Evolutionary conservation across 208 protist species (phyloP), one percentile per base, ranked within the genome.

Genomic region (Leishmania tropica): DNA sequence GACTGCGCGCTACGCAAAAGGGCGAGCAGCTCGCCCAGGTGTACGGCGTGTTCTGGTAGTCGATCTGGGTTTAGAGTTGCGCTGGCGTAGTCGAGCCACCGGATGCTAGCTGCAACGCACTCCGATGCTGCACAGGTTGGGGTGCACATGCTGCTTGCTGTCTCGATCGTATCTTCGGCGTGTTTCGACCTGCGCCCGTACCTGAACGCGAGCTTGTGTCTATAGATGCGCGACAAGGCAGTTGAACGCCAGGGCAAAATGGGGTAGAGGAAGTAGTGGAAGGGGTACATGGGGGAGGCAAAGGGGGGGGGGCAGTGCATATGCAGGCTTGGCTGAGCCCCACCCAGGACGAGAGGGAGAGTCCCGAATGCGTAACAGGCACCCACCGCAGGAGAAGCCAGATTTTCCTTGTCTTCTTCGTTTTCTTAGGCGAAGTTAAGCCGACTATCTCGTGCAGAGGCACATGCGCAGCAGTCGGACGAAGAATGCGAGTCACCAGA

Each of bases 41-140:
- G 45, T 11, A 92, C 74, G 40, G 56, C 21, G 56, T 85, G 84
- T 42, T 83, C 47, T 8, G 75, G 62, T 19, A 51, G 24, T 35
- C 81, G 54, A 21, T 75, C 11, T 6, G 88, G 86, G 71, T 93
- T 93, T 60, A 93, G 86, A 28, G 75, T 48, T 4, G 40, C 62
- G 13, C 54, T 76, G 17, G 81, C 86, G 42, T 74, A 51, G 64
- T 87, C 72, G 0, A 93, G 86, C 90, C 90, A 93, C 5, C 19
- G 37, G 21, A 85, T 83, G 53, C 56, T 77, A 35, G 45, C 68
- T 37, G 53, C 65, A 10, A 80, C 74, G 74, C 56, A 17, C 37
- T 51, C 8, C 73, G 51, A 76, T 42, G 17, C 17, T 76, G 47
- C 47, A 76, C 35, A 8, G 31, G 7, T 8, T 62, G 51, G 28